Evolutionary conservation across 257 asterid species (phyloP).

Genomic region (Paraleonurus japonicus): DNA sequence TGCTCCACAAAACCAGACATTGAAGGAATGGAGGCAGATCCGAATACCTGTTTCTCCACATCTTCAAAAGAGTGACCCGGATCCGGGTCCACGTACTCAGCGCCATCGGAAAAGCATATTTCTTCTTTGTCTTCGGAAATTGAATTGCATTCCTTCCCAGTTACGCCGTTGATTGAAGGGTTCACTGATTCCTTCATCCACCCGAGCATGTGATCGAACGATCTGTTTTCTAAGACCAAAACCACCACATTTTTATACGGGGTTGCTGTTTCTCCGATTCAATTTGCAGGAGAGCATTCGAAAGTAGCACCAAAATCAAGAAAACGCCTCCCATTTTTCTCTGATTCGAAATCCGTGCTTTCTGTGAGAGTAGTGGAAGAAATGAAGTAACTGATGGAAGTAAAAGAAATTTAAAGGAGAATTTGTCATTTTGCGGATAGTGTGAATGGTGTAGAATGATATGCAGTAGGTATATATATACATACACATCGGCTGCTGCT

Average conservation of each 20-base stretch:
- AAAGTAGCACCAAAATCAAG: conserved; percentile 35
- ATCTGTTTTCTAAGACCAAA: conserved; percentile 59
- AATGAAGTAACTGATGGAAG: not conserved
- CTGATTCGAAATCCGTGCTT: not conserved
- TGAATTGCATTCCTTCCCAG: conserved; percentile 61
- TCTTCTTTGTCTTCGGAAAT: too few relatives aligned
- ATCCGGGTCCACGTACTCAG: conserved; percentile 69
- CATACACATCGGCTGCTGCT: too few relatives aligned
- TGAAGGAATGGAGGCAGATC: conserved; percentile 47
- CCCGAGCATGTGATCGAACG: conserved; percentile 74
- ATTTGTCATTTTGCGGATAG: conserved; percentile 11
- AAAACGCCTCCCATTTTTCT: conserved; percentile 28
- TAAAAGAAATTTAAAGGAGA: not conserved
- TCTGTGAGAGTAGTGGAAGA: not conserved
- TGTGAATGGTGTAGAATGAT: not conserved
- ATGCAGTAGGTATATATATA: too few relatives aligned
- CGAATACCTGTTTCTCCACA: conserved; percentile 59
- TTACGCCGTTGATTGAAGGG: conserved; percentile 61
- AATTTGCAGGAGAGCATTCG: conserved; percentile 23
- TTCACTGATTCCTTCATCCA: conserved; percentile 67
- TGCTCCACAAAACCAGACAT: conserved; percentile 73
- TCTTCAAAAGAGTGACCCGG: conserved; percentile 75
- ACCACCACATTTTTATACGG: conserved; percentile 62
- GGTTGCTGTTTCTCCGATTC: conserved; percentile 34
- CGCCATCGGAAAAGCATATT: conserved; percentile 64